Base-by-base conservation (phyloP, 2,329 filamentous ascomycete genomes). In the Chalaropsis thielavioides region DNA sequence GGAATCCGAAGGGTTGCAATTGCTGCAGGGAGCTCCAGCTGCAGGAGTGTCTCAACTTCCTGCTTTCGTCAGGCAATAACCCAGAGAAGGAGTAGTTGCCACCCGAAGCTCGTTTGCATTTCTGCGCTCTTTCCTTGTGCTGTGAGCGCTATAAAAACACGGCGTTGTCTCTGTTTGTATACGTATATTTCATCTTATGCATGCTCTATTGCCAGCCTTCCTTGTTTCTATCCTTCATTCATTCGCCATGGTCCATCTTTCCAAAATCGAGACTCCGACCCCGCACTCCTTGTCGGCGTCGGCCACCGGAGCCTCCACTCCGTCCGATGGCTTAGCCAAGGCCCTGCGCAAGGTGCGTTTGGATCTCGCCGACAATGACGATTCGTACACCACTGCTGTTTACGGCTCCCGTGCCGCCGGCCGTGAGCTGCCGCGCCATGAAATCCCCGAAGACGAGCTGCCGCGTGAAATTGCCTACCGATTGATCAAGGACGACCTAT, bases 401-500 rank as follows among this genome's bases (percentile, higher is more conserved):
- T 97, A 96, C 73, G 92, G 92, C 72, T 92, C 88, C 68, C 84
- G 81, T 68, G 96, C 90, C 73, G 92, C 92, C 24, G 82, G 83
- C 40, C 79, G 88, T 72, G 90, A 95, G 71, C 80, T 97, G 51
- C 91, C 92, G 35, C 83, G 82, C 72, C 80, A 88, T 72, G 87
- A 91, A 77, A 96, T 97, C 84, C 91, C 92, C 0, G 90, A 96
- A 71, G 72, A 77, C 22, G 89, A 95, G 76, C 96, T 96, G 92
- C 92, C 92, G 56, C 85, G 83, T 70, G 89, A 95, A 70, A 83
- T 96, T 63, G 92, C 92, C n/a, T 96, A 96, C 75, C 87, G 91
- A 61, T 88, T 96, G 89, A 96, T 96, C 80, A 92, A 90, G 79
- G 92, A 96, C 74, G 90, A 96, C 72, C 80, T 96, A 69, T 94